Evolutionary conservation across 805 yeast genomes (phyloP), one percentile per base, ranked within the genome.

Genomic region (Lachancea sp.): DNA sequence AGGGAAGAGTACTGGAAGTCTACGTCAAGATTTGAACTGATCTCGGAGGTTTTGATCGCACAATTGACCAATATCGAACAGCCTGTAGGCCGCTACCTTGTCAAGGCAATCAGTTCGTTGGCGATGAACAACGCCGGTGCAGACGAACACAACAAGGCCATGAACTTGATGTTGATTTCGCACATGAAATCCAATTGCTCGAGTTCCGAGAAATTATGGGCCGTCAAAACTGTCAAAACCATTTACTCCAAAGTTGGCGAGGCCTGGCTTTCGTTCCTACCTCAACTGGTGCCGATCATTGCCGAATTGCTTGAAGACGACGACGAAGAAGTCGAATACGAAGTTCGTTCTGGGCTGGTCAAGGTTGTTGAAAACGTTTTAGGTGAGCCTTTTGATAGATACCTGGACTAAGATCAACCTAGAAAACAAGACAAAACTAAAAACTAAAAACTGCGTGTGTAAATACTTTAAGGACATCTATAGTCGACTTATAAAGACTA

Each of bases 291-390:
- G 50, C 99, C 99, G 29, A 76, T 87, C 49, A 87, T 93, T 63
- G 96, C 98, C 7, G 99, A 93, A 67, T 69, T 93, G 47, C 73
- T 93, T 50, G 99, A 93, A 60, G 98, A 90, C 61, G 98, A 93
- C 49, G 95, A 90, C 51, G 99, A 93, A 64, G 80, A 77, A 40
- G 96, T 93, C 26, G 98, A 93, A 65, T 63, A 78, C 59, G 97
- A 89, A 66, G 96, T 89, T 2, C 82, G 96, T 67, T 76, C 82
- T 30, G 95, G 95, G 12, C 74, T 93, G 50, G 95, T 91, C 8
- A 87, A 85, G 57, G 96, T 86, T 5, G 81, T 93, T 47, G 99
- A 93, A 65, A 81, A 79, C 48, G 95, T 89, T 17, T 73, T 93
- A 53, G 99, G 99, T 39, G 99, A 93, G 66, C 93, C 96, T 38